Base-by-base conservation (phyloP, 148 eudicot genomes). In the Vaccinium corymbosum region DNA sequence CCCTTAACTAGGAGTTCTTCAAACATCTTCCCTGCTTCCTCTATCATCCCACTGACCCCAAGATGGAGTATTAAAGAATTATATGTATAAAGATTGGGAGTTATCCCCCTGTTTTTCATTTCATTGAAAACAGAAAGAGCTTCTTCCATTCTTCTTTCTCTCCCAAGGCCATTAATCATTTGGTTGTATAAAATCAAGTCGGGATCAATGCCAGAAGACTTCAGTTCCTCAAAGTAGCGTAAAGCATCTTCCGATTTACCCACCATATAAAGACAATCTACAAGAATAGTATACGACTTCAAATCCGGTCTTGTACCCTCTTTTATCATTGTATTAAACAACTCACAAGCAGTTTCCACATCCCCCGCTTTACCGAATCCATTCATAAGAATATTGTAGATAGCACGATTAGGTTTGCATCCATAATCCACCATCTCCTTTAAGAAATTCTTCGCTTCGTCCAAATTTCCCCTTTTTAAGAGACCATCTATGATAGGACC, bases 401-500 rank as follows among this genome's bases (percentile, higher is more conserved):
- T 90, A 80, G 95, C 99, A 91, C 91, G 86, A 35, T 97, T 93
- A 5, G 94, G 99, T 88, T 87, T 84, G 89, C 97, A 93, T 78
- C 97, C 98, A 90, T 93, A 92, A 38, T 92, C 90, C 7, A 80
- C 78, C 99, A 97, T 97, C 86, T 91, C 95, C 73, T 90, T 91
- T 77, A 97, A 94, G 61, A 97, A 92, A 22, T 77, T 71, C 82
- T 87, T 93, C 42, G 99, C 98, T 89, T 93, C 94, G 46, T 94
- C 95, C 80, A 97, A 81, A 83, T 92, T 91, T 85, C 93, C 92
- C 57, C 89, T 81, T 90, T 94, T 97, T 61, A 91, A 81, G 81
- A 97, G 94, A 72, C 98, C 98, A 82, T 97, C 98, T 76, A 97
- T 88, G 73, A 97, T 88, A 79, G 99, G 99, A 48, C 99, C 99